These are phyloP conservation scores for Iris pallida DNA, from an alignment of 116 monocot genomes.

Conservation along the genomic window DNA sequence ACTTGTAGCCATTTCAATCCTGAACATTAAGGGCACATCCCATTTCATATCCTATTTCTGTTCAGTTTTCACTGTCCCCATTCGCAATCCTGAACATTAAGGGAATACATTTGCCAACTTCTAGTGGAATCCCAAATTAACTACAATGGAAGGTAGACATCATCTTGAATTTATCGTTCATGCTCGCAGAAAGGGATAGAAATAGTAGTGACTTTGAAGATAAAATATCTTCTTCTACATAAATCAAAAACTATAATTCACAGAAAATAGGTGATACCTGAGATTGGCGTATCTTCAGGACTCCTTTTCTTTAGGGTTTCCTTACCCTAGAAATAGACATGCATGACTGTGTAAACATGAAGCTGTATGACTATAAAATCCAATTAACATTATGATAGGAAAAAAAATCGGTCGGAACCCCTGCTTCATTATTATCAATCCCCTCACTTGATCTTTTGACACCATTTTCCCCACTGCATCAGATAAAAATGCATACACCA, in stretches of 20 bases:
- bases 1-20: too few relatives aligned
- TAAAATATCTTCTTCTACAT: neutral
- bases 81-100: neutral
- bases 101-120: neutral
- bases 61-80: too few relatives aligned
- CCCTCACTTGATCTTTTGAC: conserved; percentile 57
- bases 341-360: neutral
- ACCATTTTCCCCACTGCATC: conserved; percentile 39
- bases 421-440: conserved; percentile 34
- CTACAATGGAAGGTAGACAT: too few relatives aligned
- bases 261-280: conserved; percentile 16
- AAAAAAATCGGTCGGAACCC: conserved; percentile 22
- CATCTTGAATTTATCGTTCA: neutral
- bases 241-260: neutral
- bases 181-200: neutral
- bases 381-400: conserved; percentile 1
- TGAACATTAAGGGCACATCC: too few relatives aligned
- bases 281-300: conserved; percentile 19
- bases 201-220: neutral
- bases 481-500: conserved; percentile 1
- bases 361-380: neutral
- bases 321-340: conserved; percentile 22
- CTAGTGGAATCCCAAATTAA: neutral
- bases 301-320: conserved; percentile 26
- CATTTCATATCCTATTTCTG: too few relatives aligned